Percentiles rank a stretch among this genome's conserved stretches.
phyloP scores from a whole-genome alignment of 2,329 filamentous ascomycete genomes.

The Pseudogymnoascus sp. region DNA sequence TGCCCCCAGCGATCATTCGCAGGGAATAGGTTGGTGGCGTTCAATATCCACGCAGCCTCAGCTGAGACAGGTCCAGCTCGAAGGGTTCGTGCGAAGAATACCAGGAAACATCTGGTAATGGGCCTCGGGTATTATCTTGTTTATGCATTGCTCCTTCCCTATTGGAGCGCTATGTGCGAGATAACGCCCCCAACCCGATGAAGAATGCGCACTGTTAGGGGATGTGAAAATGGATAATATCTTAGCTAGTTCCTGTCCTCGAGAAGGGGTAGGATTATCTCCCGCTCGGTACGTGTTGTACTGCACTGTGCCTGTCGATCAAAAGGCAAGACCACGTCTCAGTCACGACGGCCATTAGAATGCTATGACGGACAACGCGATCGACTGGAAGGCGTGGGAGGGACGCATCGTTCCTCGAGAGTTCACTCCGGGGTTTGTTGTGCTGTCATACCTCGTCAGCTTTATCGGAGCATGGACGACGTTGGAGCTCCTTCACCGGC shows the following conservation, averaged over 20 bases:
- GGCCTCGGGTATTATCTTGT: slow-evolving; percentile 1
- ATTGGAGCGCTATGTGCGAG: background rate
- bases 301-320: background rate
- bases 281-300: background rate
- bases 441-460: slow-evolving; percentile 62
- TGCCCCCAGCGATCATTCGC: background rate
- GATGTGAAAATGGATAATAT: background rate
- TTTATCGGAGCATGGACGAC: slow-evolving; percentile 71
- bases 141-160: background rate
- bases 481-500: slow-evolving; percentile 70
- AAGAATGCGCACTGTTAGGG: background rate
- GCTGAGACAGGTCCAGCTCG: background rate
- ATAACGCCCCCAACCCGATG: background rate
- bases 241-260: background rate
- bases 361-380: slow-evolving; percentile 11
- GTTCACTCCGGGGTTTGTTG: slow-evolving; percentile 55
- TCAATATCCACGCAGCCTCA: background rate
- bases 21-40: background rate
- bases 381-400: slow-evolving; percentile 18
- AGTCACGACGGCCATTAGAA: background rate
- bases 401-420: slow-evolving; percentile 40
- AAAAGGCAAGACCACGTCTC: background rate
- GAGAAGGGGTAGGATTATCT: background rate
- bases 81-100: background rate
- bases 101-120: background rate